Base-by-base conservation (phyloP, 345 rosid species). In the Gossypium longicalyx region DNA sequence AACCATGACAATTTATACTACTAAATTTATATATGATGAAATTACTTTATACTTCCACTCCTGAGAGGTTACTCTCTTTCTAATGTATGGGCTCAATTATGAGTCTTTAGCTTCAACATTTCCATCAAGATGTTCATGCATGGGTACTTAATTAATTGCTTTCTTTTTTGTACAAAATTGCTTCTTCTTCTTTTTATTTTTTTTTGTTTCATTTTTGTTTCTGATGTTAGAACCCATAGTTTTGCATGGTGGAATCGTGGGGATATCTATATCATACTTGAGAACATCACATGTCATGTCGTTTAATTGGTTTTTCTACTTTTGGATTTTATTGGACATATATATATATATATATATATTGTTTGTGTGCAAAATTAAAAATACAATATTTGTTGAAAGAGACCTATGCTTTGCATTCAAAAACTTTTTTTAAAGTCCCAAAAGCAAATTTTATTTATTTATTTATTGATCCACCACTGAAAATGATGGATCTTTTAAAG, bases 251-350 rank as follows among this genome's bases (percentile, higher is more conserved):
- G 49, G 9, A 62, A 71, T 38, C 74, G 63, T 54, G 62, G 74
- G 63, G 34, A 20, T 56, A 34, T 34, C 5, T 34, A 34, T n/a
- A 34, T 11, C 38, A n/a, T 29, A 53, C 27, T 12, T 13, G 47
- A 27, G 20, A 49, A 54, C 62, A 54, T 34, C 74, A 71, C 63
- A 71, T 56, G 74, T 19, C 49, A n/a, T 71, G 74, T 71, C 34
- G 49, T 56, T 54, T 38, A 41, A 48, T 67, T 67, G 73, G 25
- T 52, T 70, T 52, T 17, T 29, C 27, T 27, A 27, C 12, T 38
- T 71, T 71, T 71, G 49, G 74, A 54, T 53, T 19, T 22, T 58
- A 11, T 12, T 2, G 59, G 59, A 54, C 23, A 54, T 22, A 58
- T 1, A 20, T 22, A 22, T 22, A 20, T 22, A 22, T 22, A 22